Evolutionary conservation across 2,329 filamentous ascomycete genomes (phyloP), one percentile per base, ranked within the genome.

Genomic region (Ophiocordyceps camponoti-saundersi): DNA sequence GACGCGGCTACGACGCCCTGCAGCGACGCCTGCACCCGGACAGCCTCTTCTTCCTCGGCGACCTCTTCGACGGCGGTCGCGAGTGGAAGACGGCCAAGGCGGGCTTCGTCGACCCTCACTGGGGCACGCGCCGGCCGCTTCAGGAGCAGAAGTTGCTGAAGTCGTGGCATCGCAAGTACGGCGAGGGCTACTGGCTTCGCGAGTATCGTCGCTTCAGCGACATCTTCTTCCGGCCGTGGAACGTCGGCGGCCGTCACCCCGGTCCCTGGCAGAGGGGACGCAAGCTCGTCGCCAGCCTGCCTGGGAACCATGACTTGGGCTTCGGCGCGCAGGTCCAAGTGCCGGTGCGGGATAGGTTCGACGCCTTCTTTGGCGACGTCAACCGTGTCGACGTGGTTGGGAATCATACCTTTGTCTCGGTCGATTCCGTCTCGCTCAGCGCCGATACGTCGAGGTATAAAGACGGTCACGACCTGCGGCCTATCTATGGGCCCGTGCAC

Each of bases 271-370:
- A 80, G 52, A 71, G 77, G 29, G 81, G 83, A 6, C 75, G 85
- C 48, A 89, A 84, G 64, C 68, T 96, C 46, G 82, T 96, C 46
- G 79, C 85, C 18, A 90, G 83, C 57, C 60, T 98, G 48, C 92
- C 92, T 0, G 92, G 92, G 2, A 98, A 98, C 57, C 92, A 98
- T 60, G 92, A 98, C 60, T 63, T 96, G 40, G 92, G 92, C 0
- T 95, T 96, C 58, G 90, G 86, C 3, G 79, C 79, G 21, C 84
- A 89, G 42, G 80, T 98, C 44, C 86, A 95, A 59, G 60, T 82
- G 10, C 72, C 83, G 0, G 86, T 95, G 32, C 77, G 89, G 46
- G 73, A 92, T 55, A 73, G 92, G 16, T 98, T 96, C 61, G 77
- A 82, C 56, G 78, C 82, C 3, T 95, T 82, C 59, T 96, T 98